Evolutionary conservation across 139 green algal genomes (phyloP), one percentile per base, ranked within the genome.

Genomic region (Trebouxia sp.): DNA sequence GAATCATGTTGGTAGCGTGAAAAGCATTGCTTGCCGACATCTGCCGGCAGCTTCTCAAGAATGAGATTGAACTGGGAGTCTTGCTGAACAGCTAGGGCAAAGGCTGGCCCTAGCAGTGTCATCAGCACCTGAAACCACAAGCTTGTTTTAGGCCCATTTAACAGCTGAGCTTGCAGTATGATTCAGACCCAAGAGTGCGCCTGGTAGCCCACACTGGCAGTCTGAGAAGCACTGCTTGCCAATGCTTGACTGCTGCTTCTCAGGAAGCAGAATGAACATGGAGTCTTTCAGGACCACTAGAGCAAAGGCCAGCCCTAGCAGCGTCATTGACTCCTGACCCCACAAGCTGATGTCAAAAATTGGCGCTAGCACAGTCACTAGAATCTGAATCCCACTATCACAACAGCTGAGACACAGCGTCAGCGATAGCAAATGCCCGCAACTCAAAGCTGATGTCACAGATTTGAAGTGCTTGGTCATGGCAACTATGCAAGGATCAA

Each of bases 301-400:
- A 41, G 84, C 87, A 81, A 98, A 95, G 67, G 89, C 92, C 22
- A 93, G 86, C 0, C 95, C 94, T 76, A 98, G 86, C 37, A 93
- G 51, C 38, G 75, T 47, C 30, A 76, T 32, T 12, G 66, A 53
- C 11, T 26, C 20, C 17, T 51, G 12, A 43, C 14, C 26, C 26
- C 26, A 70, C 14, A 24, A 70, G 15, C 28, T 32, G n/a, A 42
- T 14, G 28, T 4, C 9, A 2, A 32, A 72, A 20, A 88, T 91
- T 24, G 94, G 86, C 0, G 94, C 94, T 76, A 98, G 86, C 37
- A 93, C 41, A 38, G 75, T 47, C 30, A 76, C 35, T 12, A 37
- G 47, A 22, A n/a, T 47, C 17, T 51, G 12, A 43, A 48, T 24
- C 26, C 26, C n/a, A n/a, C n/a, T n/a, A n/a, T n/a, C n/a, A n/a